Evolutionary conservation across 2,329 filamentous ascomycete genomes (phyloP).

Genomic region (Cladorrhinum sp.): DNA sequence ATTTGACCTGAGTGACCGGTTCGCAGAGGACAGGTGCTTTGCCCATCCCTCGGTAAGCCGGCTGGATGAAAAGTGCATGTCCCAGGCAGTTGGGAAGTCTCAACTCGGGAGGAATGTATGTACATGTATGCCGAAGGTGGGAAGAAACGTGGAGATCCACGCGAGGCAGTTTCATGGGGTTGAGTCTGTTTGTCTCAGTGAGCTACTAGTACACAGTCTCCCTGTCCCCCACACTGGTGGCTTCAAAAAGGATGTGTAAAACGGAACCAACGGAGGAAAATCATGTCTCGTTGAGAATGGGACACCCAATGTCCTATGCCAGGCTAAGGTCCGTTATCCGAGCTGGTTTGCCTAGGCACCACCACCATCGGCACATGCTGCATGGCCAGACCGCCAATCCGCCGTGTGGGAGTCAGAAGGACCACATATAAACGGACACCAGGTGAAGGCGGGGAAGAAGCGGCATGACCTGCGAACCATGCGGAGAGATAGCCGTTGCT

Average conservation of each 20-base stretch:
- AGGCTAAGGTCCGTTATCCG: not conserved
- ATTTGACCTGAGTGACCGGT: slow-evolving; percentile 5
- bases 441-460: slow-evolving; percentile 26
- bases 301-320: not conserved
- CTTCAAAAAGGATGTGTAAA: not conserved
- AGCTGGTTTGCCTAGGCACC: slow-evolving; percentile 4
- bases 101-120: slow-evolving; percentile 24
- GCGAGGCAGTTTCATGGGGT: slow-evolving; percentile 11
- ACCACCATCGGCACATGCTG: slow-evolving; percentile 4
- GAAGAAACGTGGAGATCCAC: slow-evolving; percentile 19
- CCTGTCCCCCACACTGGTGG: too few relatives aligned
- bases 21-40: not conserved
- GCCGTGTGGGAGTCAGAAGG: slow-evolving; percentile 5
- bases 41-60: not conserved
- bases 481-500: slow-evolving; percentile 22
- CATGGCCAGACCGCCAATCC: slow-evolving; percentile 5
- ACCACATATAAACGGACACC: slow-evolving; percentile 12
- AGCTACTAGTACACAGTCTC: slow-evolving; percentile 3
- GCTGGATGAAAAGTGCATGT: slow-evolving; percentile 7
- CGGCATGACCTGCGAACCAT: slow-evolving; percentile 31
- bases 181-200: slow-evolving; percentile 14
- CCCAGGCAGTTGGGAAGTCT: slow-evolving; percentile 16
- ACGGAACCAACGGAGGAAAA: not conserved
- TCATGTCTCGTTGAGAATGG: not conserved
- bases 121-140: slow-evolving; percentile 9